Conservation (phyloP, 176 grass and related monocot species). For the Canna indica region DNA sequence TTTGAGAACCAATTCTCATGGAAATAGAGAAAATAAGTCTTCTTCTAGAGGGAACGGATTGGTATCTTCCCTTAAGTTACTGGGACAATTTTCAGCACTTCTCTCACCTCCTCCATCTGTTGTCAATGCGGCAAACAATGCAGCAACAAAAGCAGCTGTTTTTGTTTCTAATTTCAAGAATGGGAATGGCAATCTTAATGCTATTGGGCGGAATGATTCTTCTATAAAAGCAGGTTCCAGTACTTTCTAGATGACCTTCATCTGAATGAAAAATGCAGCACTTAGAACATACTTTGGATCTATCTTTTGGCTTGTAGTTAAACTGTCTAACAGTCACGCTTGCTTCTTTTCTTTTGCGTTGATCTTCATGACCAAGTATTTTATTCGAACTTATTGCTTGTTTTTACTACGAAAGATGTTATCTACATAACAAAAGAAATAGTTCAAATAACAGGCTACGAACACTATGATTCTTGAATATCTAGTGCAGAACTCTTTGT, state of each 20-base stretch:
- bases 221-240: constrained; percentile 41
- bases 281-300: not conserved
- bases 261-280: not conserved
- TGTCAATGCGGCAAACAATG: constrained; percentile 59
- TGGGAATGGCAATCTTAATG: constrained; percentile 31
- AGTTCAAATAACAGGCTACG: no score
- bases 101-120: constrained; percentile 76
- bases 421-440: not conserved
- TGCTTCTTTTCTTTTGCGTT: not conserved
- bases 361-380: not conserved
- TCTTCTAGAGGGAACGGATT: constrained; percentile 62
- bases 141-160: constrained; percentile 75
- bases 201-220: constrained; percentile 37
- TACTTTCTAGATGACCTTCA: not conserved
- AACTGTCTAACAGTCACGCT: not conserved
- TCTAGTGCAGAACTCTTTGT: no score
- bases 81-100: constrained; percentile 75
- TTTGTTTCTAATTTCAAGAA: constrained; percentile 50
- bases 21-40: constrained; percentile 36
- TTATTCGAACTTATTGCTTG: not conserved
- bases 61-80: constrained; percentile 72
- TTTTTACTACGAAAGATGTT: not conserved
- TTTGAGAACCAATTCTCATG: constrained; percentile 2
- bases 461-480: no score
- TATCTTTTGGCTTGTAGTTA: not conserved